phyloP scores from a whole-genome alignment of 2,329 filamentous ascomycete genomes.

The Sclerotinia minor region DNA sequence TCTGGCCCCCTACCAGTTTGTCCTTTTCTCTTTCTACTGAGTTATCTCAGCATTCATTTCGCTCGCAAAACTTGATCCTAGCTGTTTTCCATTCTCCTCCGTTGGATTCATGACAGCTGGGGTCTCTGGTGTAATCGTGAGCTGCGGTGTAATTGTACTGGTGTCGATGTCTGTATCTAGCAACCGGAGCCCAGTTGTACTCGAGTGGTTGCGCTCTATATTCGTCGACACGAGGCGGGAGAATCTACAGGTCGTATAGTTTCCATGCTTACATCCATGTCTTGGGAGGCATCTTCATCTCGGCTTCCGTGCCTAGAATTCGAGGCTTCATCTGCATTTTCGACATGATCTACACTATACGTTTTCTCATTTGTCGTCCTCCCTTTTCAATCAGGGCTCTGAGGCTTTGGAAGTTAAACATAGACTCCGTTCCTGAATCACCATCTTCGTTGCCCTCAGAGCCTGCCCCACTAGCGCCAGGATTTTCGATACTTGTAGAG shows the following conservation, averaged over 20 bases:
- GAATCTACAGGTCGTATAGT: conserved; percentile 34
- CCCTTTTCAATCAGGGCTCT: conserved; percentile 78
- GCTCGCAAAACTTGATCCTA: conserved; percentile 29
- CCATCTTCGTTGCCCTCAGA: conserved; percentile 51
- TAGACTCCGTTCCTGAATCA: conserved; percentile 63
- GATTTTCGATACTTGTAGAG: conserved; percentile 50
- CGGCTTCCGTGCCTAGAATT: conserved; percentile 25
- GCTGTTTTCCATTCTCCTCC: conserved; percentile 37
- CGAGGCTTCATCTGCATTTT: conserved; percentile 33
- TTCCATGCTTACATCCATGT: conserved; percentile 36
- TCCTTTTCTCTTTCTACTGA: background rate
- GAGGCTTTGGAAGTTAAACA: conserved; percentile 90
- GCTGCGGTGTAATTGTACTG: conserved; percentile 34
- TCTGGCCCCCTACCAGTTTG: background rate
- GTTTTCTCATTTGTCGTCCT: conserved; percentile 47
- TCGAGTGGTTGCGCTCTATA: background rate
- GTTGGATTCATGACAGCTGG: conserved; percentile 28
- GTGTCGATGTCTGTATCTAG: conserved; percentile 27
- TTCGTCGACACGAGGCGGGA: background rate
- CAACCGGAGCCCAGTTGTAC: background rate
- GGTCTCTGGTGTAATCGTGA: conserved; percentile 39
- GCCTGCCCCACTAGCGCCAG: conserved; percentile 56
- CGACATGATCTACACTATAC: conserved; percentile 35
- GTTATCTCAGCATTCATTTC: conserved; percentile 10
- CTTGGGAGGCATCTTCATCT: conserved; percentile 21